These are phyloP conservation scores for Debaryomyces hansenii DNA, from an alignment of 805 yeast species.

Conservation along the genomic window DNA sequence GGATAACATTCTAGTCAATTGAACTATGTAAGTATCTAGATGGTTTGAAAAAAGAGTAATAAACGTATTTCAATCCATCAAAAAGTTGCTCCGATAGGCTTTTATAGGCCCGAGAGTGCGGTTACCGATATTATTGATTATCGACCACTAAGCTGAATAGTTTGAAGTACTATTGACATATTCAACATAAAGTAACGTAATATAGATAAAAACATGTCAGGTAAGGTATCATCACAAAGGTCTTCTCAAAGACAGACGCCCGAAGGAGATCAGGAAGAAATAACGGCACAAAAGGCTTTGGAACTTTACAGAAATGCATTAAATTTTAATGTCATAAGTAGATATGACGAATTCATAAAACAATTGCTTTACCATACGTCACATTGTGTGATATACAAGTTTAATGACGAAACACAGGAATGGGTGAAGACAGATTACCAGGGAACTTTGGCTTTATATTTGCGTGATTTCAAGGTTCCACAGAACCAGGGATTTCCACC, in stretches of 20 bases:
- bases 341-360: slow-evolving; percentile 72
- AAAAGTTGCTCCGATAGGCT: neutral
- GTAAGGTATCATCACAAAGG: neutral
- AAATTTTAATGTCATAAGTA: slow-evolving; percentile 72
- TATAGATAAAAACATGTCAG: neutral
- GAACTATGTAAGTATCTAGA: too few relatives aligned
- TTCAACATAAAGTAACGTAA: too few relatives aligned
- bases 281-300: slow-evolving; percentile 46
- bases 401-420: slow-evolving; percentile 53
- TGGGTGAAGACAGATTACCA: slow-evolving; percentile 72
- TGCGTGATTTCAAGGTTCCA: slow-evolving; percentile 45
- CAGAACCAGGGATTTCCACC: slow-evolving; percentile 7
- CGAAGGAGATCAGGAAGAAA: slow-evolving; percentile 26
- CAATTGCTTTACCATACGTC: slow-evolving; percentile 69
- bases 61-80: neutral
- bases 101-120: neutral
- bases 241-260: neutral
- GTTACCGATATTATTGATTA: neutral
- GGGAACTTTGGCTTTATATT: slow-evolving; percentile 68
- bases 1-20: neutral
- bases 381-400: slow-evolving; percentile 70
- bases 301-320: slow-evolving; percentile 68
- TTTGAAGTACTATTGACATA: too few relatives aligned
- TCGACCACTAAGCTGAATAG: too few relatives aligned
- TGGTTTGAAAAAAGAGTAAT: too few relatives aligned